Base-by-base conservation (phyloP, 2,329 filamentous ascomycete species). In the Triangularia verruculosa region DNA sequence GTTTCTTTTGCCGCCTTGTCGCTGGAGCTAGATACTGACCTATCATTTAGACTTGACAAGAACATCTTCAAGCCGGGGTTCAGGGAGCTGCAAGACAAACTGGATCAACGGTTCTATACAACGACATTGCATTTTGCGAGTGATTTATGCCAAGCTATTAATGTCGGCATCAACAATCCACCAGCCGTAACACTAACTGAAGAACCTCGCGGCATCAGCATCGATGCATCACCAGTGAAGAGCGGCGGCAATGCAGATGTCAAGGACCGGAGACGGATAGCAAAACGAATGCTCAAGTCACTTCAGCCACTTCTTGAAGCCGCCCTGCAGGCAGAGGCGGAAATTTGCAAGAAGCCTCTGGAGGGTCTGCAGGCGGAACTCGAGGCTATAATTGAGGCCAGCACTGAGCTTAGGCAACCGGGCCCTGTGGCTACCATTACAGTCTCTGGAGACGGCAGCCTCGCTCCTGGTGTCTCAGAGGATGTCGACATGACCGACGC, bases 201-300 rank as follows among this genome's bases (percentile, higher is more conserved):
- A 5, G 68, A 74, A 43, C 71, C 71, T 3, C 68, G 71, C 17
- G 59, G 69, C 25, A 77, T 78, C 32, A 66, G 71, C 5, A 77
- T 71, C 70, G 83, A 74, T 79, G 82, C 59, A 74, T 90, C 72
- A 67, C 81, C 70, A 70, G 78, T 67, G 67, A 87, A 79, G 76
- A 79, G 76, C 71, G 82, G 74, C 73, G 82, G 76, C 71, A 87
- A 78, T 75, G 79, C 77, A 64, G 92, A 96, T 70, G 86, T 92
- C 65, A 90, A 91, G 63, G 91, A 96, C 69, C 87, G 90, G 66
- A 90, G 91, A 71, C 90, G 89, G 70, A 80, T 96, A n/a, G 92
- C 91, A 24, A 97, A 96, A 76, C 87, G 93, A 25, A 96, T 97
- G 66, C 84, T 96, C 68, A 96, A 92, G 74, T 86, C 88, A 0